Base-by-base conservation (phyloP, 129 eudicot genomes). In the Erigeron canadensis region DNA sequence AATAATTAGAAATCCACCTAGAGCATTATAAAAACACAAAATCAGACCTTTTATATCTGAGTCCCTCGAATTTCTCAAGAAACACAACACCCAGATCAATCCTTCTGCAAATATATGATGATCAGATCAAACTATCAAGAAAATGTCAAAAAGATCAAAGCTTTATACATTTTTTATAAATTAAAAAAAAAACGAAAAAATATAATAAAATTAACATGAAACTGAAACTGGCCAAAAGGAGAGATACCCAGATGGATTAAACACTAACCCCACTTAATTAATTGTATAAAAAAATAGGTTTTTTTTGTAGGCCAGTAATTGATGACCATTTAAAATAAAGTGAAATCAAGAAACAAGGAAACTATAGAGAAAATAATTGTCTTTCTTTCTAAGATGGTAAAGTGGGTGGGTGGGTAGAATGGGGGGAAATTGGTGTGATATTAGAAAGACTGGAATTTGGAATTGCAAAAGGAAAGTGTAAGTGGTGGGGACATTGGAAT, bases 401-500 rank as follows among this genome's bases (percentile, higher is more conserved):
- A 38, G 59, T 22, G 73, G 47, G 65, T 39, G 80, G 75, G 74
- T 50, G 63, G 48, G 22, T 37, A 19, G 61, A 55, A 37, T 37
- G 76, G 56, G 42, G 63, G 79, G 71, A 77, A 77, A 60, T 59
- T 70, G 71, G 72, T 12, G 43, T 42, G 72, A 43, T 1, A 54
- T 28, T 28, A 28, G 34, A 28, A 28, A 28, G 53, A 75, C 66
- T 64, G 58, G 80, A 71, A 19, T 70, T 61, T 70, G 65, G 76
- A 65, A 6, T 73, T 63, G 41, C 19, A 42, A 62, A 58, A 63
- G 59, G 72, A 78, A 77, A 64, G 67, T 71, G 6, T 43, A 75
- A 2, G 81, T 63, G 59, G 81, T 78, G 81, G 81, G 81, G 17
- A 65, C 81, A 55, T 16, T 63, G 81, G 81, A 71, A 78, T 78